Conservation (phyloP, 352 stramenopile genomes). For the Phytophthora ohioensis region DNA sequence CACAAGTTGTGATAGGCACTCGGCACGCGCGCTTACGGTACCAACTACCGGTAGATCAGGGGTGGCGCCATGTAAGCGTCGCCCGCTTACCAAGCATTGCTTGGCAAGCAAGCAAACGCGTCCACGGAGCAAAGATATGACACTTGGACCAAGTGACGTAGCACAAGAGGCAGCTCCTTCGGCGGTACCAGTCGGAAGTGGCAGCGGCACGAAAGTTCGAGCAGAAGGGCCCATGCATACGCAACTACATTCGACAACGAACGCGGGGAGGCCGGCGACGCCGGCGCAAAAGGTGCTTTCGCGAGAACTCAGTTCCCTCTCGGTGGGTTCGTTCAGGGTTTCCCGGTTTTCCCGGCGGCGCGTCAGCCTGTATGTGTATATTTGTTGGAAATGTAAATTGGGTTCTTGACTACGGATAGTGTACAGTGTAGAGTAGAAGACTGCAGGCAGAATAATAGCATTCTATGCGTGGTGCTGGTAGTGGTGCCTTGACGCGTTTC, state of each 20-base stretch:
- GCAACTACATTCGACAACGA: not conserved
- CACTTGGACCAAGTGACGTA: not conserved
- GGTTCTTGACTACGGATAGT: no score
- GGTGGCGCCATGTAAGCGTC: not conserved
- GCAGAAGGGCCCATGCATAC: not conserved
- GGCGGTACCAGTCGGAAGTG: not conserved
- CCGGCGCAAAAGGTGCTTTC: not conserved
- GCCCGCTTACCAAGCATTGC: no score
- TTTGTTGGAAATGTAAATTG: no score
- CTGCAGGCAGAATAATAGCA: no score
- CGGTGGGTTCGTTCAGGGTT: no score
- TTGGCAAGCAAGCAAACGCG: no score
- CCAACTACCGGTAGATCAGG: not conserved
- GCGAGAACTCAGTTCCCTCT: not conserved
- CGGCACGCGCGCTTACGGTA: not conserved
- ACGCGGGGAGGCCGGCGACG: no score
- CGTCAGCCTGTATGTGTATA: no score
- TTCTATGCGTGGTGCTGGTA: no score
- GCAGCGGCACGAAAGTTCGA: not conserved
- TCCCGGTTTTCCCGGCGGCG: no score
- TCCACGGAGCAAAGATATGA: not conserved
- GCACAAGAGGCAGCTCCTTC: not conserved
- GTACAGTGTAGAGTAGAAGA: no score
- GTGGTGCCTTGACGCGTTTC: no score
- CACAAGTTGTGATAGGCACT: constrained; percentile 1